These are phyloP conservation scores for Plenodomus tracheiphilus DNA, from an alignment of 2,329 filamentous ascomycete species.

Conservation along the genomic window DNA sequence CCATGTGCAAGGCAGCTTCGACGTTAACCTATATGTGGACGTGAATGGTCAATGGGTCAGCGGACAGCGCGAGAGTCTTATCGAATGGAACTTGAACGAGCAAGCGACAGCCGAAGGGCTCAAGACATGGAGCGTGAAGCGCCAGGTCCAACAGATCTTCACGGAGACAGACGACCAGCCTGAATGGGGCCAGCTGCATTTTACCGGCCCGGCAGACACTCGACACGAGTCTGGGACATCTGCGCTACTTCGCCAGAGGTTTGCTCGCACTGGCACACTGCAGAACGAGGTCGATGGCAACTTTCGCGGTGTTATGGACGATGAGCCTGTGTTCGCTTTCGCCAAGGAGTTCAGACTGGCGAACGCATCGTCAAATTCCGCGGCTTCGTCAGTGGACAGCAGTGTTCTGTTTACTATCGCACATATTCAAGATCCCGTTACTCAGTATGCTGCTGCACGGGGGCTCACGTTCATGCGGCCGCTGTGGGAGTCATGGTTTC, in stretches of 20 bases:
- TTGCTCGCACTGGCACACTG: constrained; percentile 68
- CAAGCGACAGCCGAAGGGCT: constrained; percentile 52
- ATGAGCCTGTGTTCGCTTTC: constrained; percentile 83
- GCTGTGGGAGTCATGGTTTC: constrained; percentile 77
- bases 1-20: constrained; percentile 66
- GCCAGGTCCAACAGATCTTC: constrained; percentile 67
- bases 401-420: constrained; percentile 75
- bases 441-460: constrained; percentile 75
- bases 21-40: constrained; percentile 53
- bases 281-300: constrained; percentile 67
- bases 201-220: constrained; percentile 70
- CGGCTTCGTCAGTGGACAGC: constrained; percentile 11
- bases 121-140: constrained; percentile 69
- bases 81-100: constrained; percentile 67
- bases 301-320: constrained; percentile 72
- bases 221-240: constrained; percentile 74
- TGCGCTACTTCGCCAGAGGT: constrained; percentile 65
- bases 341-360: constrained; percentile 42
- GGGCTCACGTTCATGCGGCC: constrained; percentile 79
- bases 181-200: constrained; percentile 83
- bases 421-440: constrained; percentile 76
- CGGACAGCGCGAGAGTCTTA: constrained; percentile 68
- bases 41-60: constrained; percentile 74
- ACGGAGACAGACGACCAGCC: constrained; percentile 73
- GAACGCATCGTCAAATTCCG: constrained; percentile 10